A percentile compares a stretch with the other conserved stretches of the same genome.
Evolutionary conservation across 1,139 yeast species (phyloP).

Genomic region (Kurtzmaniella quercitrusa): DNA sequence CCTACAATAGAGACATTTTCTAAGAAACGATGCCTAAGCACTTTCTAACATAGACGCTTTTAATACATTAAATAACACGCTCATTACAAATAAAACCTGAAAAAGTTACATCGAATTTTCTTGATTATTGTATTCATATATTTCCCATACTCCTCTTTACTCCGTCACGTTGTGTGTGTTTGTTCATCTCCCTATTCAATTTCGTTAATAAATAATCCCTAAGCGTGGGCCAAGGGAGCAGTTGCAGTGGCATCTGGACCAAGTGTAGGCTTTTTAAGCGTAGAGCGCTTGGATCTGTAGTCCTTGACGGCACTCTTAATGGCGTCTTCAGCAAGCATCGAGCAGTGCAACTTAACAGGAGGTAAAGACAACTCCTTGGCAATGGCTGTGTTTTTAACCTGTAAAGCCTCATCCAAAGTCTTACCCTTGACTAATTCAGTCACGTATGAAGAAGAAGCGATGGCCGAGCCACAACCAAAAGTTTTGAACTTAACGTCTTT

Average conservation of each 20-base stretch:
- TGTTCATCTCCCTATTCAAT: not conserved
- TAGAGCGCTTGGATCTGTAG: conserved; percentile 68
- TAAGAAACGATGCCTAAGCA: too few species aligned
- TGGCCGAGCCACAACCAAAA: conserved; percentile 97
- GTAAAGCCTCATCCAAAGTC: conserved; percentile 89
- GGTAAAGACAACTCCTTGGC: conserved; percentile 93
- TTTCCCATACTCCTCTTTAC: not conserved
- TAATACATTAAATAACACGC: too few species aligned
- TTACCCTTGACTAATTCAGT: conserved; percentile 95
- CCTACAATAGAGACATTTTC: too few species aligned
- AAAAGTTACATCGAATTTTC: not conserved
- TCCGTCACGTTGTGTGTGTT: not conserved
- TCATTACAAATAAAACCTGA: too few species aligned
- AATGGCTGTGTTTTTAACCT: conserved; percentile 84
- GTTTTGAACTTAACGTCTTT: conserved; percentile 96
- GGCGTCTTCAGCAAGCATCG: conserved; percentile 98
- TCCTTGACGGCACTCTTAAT: conserved; percentile 96
- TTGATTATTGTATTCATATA: not conserved
- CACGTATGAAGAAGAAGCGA: conserved; percentile 91
- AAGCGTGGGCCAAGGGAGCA: conserved; percentile 14
- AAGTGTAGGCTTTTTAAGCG: conserved; percentile 41
- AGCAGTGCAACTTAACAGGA: conserved; percentile 95
- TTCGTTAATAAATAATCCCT: conserved; percentile 1
- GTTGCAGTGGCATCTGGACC: conserved; percentile 42
- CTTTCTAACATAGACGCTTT: not conserved